These are phyloP conservation scores for Coniosporium apollinis DNA, from an alignment of 495 filamentous ascomycete species.

Conservation along the genomic window DNA sequence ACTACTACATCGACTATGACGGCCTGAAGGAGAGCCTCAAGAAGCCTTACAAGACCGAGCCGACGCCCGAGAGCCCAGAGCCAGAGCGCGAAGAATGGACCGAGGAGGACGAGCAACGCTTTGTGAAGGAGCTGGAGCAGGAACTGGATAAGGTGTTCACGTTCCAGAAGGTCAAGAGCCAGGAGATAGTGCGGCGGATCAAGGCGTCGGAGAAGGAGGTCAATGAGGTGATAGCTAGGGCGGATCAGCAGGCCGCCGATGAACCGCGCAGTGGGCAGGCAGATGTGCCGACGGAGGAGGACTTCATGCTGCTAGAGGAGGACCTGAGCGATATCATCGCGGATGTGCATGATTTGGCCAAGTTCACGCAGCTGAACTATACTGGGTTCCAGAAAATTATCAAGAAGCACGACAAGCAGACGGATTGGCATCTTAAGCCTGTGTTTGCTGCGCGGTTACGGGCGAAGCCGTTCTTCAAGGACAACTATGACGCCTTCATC, in stretches of 20 bases:
- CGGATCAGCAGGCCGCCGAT: too few relatives aligned
- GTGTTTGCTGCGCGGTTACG: slow-evolving; percentile 87
- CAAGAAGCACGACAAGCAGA: slow-evolving; percentile 99
- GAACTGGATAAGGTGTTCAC: slow-evolving; percentile 95
- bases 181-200: slow-evolving; percentile 84
- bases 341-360: slow-evolving; percentile 95
- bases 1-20: slow-evolving; percentile 96
- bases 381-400: slow-evolving; percentile 99
- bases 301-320: slow-evolving; percentile 87
- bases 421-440: slow-evolving; percentile 79
- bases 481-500: slow-evolving; percentile 94
- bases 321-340: slow-evolving; percentile 95
- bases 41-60: slow-evolving; percentile 41
- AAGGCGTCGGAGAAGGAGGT: slow-evolving; percentile 76
- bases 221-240: slow-evolving; percentile 59
- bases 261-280: slow-evolving; percentile 34
- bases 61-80: slow-evolving; percentile 35
- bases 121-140: slow-evolving; percentile 69
- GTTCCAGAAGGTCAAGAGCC: slow-evolving; percentile 89
- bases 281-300: slow-evolving; percentile 62
- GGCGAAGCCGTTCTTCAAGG: slow-evolving; percentile 93
- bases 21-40: slow-evolving; percentile 80
- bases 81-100: slow-evolving; percentile 57
- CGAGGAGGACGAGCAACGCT: slow-evolving; percentile 79
- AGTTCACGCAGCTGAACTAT: slow-evolving; percentile 97